Percentiles rank a stretch among this genome's conserved stretches.
Evolutionary conservation across 768 basidiomycete genomes (phyloP).

Genomic region (Macrolepiota dolichaula): DNA sequence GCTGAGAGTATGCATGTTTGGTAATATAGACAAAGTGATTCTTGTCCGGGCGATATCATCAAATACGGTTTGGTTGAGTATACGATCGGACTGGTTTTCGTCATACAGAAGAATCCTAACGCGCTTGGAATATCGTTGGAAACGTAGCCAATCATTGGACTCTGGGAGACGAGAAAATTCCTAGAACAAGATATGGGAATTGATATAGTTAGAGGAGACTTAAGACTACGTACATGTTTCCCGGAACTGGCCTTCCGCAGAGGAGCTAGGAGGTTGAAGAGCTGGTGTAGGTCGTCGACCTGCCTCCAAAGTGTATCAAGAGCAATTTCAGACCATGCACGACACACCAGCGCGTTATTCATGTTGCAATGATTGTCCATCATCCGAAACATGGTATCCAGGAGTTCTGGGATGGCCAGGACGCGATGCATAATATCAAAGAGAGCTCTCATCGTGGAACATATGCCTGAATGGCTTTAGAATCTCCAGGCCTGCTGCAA

Average conservation of each 20-base stretch:
- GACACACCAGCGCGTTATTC: constrained; percentile 17
- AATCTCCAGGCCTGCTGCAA: neutral
- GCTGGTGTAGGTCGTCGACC: constrained; percentile 16
- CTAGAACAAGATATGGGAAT: neutral
- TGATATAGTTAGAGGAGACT: neutral
- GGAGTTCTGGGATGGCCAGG: constrained; percentile 18
- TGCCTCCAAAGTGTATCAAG: constrained; percentile 20
- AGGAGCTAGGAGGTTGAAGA: constrained; percentile 18
- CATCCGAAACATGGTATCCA: constrained; percentile 15
- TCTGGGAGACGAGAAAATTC: constrained; percentile 16
- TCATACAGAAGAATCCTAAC: constrained; percentile 20
- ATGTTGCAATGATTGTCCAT: constrained; percentile 13
- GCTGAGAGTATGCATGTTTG: constrained; percentile 13
- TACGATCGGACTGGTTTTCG: neutral
- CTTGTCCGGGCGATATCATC: constrained; percentile 13
- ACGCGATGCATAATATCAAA: constrained; percentile 10
- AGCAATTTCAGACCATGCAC: constrained; percentile 17
- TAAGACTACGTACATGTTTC: neutral
- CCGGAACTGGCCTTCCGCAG: constrained; percentile 8
- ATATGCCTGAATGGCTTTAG: neutral
- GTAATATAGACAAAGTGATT: constrained; percentile 8
- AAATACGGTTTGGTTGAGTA: constrained; percentile 1
- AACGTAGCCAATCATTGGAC: constrained; percentile 17
- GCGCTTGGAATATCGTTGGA: constrained; percentile 19
- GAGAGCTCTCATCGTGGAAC: neutral